phyloP scores from a whole-genome alignment of 306 rosid genomes.

The Acacia acuminata region DNA sequence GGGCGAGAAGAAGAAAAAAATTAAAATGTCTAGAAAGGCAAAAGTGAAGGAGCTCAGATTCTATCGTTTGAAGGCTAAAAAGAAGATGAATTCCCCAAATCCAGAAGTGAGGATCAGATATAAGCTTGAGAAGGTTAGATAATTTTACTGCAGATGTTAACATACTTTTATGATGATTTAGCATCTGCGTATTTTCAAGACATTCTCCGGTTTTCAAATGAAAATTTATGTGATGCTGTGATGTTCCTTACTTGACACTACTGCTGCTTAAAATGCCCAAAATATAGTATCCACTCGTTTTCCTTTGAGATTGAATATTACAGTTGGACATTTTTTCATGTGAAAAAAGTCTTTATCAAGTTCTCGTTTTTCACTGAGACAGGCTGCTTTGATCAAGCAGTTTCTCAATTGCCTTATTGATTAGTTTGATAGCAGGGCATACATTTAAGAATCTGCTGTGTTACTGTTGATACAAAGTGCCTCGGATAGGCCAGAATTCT shows the following conservation, averaged over 20 bases:
- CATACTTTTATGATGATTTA: background rate
- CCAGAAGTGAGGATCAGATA: too few species aligned
- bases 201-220: background rate
- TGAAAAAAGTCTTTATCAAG: background rate
- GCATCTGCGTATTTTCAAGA: too few species aligned
- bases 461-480: background rate
- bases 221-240: too few species aligned
- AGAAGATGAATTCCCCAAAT: too few species aligned
- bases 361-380: conserved; percentile 11
- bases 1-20: background rate
- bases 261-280: background rate
- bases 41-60: too few species aligned
- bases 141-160: too few species aligned
- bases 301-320: conserved; percentile 10
- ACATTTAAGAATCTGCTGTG: background rate
- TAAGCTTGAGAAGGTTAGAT: too few species aligned
- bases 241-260: conserved; percentile 1
- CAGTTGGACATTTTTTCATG: too few species aligned
- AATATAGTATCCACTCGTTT: background rate
- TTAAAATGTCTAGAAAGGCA: too few species aligned
- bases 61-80: too few species aligned
- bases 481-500: conserved; percentile 18
- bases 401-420: conserved; percentile 2
- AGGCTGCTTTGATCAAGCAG: conserved; percentile 8
- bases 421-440: background rate